phyloP scores from a whole-genome alignment of 2,329 filamentous ascomycete genomes.

The Fusarium liriodendri region DNA sequence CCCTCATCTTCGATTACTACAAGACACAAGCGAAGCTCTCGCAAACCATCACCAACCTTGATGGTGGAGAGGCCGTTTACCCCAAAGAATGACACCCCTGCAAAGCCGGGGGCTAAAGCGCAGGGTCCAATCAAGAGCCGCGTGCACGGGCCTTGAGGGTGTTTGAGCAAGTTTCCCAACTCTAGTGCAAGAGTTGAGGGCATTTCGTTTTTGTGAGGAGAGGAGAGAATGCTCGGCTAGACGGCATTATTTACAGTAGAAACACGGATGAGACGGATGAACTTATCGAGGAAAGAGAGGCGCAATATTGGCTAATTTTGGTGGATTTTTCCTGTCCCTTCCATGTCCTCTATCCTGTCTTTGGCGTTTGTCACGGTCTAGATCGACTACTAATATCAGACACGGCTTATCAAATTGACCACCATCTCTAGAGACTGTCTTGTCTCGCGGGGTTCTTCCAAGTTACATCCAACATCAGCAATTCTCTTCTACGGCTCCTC shows the following conservation, averaged over 20 bases:
- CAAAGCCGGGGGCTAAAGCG: not conserved
- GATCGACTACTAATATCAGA: not conserved
- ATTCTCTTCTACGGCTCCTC: not conserved
- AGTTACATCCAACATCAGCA: slow-evolving; percentile 9
- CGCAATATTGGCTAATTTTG: not conserved
- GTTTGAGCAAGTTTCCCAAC: slow-evolving; percentile 53
- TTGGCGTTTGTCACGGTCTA: too few relatives aligned
- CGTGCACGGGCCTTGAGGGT: slow-evolving; percentile 45
- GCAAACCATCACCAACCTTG: not conserved
- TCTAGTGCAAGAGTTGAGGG: slow-evolving; percentile 10
- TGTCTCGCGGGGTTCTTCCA: slow-evolving; percentile 1
- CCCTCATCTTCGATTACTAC: not conserved
- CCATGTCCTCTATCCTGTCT: too few relatives aligned
- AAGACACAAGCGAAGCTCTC: not conserved
- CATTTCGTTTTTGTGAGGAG: not conserved
- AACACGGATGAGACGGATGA: slow-evolving; percentile 25
- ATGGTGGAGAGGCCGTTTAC: slow-evolving; percentile 30
- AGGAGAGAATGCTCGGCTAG: slow-evolving; percentile 10
- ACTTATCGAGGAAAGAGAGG: not conserved
- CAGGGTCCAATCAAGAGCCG: slow-evolving; percentile 31
- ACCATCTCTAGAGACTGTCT: not conserved
- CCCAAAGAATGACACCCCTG: slow-evolving; percentile 4
- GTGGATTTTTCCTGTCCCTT: not conserved
- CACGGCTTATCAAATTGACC: slow-evolving; percentile 7
- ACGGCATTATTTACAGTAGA: slow-evolving; percentile 20